phyloP scores from a whole-genome alignment of 1,284 basidiomycete genomes.

The Termitomyces sp. region DNA sequence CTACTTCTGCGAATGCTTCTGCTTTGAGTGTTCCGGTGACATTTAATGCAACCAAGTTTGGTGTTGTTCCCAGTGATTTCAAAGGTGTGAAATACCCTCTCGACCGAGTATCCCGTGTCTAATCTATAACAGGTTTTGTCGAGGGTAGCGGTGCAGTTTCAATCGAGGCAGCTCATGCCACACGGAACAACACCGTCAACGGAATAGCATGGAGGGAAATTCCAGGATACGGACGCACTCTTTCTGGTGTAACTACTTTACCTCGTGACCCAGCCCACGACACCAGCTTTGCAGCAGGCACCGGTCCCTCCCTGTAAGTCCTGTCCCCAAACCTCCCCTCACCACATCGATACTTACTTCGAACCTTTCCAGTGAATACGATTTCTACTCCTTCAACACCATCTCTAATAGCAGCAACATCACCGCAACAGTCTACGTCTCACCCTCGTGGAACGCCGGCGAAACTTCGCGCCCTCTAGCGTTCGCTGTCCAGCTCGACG shows the following conservation, averaged over 20 bases:
- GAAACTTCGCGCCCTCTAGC: slow-evolving; percentile 49
- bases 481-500: slow-evolving; percentile 55
- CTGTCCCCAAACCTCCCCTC: background rate
- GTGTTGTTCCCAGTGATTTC: slow-evolving; percentile 38
- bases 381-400: slow-evolving; percentile 58
- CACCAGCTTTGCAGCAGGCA: slow-evolving; percentile 52
- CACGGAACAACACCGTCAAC: slow-evolving; percentile 46
- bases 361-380: slow-evolving; percentile 45
- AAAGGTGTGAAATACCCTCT: slow-evolving; percentile 33
- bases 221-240: slow-evolving; percentile 52
- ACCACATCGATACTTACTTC: background rate
- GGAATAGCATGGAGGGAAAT: slow-evolving; percentile 55
- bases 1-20: slow-evolving; percentile 37
- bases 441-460: slow-evolving; percentile 57
- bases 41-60: slow-evolving; percentile 36
- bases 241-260: slow-evolving; percentile 58
- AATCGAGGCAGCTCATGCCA: slow-evolving; percentile 59
- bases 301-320: slow-evolving; percentile 55
- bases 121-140: slow-evolving; percentile 46
- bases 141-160: slow-evolving; percentile 60
- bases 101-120: background rate
- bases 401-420: slow-evolving; percentile 35
- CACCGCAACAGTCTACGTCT: slow-evolving; percentile 48
- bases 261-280: slow-evolving; percentile 49
- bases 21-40: slow-evolving; percentile 33